Conservation (phyloP, 108 stramenopile genomes). For the Phaeodactylum tricornutum region DNA sequence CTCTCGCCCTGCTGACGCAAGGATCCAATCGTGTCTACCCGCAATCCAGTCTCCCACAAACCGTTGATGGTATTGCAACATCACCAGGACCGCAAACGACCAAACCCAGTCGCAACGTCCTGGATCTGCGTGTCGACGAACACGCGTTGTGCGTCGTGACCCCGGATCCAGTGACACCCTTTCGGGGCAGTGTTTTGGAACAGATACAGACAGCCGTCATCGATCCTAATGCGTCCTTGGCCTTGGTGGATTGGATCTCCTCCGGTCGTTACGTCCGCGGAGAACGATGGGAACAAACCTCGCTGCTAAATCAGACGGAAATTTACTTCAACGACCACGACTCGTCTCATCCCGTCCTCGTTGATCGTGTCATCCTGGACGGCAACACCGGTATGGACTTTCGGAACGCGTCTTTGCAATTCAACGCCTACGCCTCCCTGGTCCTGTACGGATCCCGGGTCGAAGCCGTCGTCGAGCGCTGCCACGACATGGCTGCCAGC, state of each 20-base stretch:
- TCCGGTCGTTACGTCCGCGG: constrained; percentile 29
- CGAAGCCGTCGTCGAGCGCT: constrained; percentile 15
- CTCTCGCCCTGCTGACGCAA: constrained; percentile 57
- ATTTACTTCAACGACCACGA: background rate
- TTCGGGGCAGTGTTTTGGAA: constrained; percentile 14
- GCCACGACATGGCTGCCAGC: constrained; percentile 10
- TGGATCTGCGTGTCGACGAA: constrained; percentile 21
- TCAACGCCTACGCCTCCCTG: constrained; percentile 31
- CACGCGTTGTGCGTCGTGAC: constrained; percentile 32
- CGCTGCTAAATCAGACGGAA: constrained; percentile 8
- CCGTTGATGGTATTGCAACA: constrained; percentile 9
- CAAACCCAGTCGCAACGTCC: background rate
- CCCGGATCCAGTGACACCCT: constrained; percentile 42
- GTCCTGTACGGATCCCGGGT: constrained; percentile 29
- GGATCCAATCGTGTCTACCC: constrained; percentile 58
- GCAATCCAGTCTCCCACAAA: constrained; percentile 15
- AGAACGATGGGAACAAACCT: constrained; percentile 38
- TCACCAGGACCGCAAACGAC: constrained; percentile 5
- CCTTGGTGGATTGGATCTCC: constrained; percentile 42
- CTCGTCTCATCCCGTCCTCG: background rate
- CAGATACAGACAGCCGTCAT: constrained; percentile 24
- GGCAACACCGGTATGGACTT: background rate
- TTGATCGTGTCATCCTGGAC: constrained; percentile 4
- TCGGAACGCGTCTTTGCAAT: background rate
- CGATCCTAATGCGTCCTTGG: constrained; percentile 17